Evolutionary conservation across 2,329 filamentous ascomycete species (phyloP), one percentile per base, ranked within the genome.

Genomic region (Dactylellina drechsleri): DNA sequence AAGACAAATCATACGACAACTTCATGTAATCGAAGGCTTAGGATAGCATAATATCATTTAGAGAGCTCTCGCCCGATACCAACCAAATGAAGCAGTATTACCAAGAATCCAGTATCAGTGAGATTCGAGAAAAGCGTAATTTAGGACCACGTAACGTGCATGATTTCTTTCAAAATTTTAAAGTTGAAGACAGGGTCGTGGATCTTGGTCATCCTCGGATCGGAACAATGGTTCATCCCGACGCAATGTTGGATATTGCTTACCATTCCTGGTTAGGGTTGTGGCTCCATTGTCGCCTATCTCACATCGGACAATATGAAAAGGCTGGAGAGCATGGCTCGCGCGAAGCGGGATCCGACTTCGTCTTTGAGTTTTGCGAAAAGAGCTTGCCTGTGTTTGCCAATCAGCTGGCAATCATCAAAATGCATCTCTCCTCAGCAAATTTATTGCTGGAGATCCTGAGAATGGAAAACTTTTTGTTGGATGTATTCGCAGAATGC

Each of bases 281-380:
- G 43, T 61, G 58, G 20, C 49, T 56, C 16, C 36, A 20, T 20
- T 12, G 54, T 70, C 57, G 66, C 66, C 57, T 70, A 70, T 62
- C 66, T 61, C 57, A 50, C 43, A 70, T 62, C 43, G 66, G 57
- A 49, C 15, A 52, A 54, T 20, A 10, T 61, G 56, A 56, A 68
- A 54, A 68, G 15, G 54, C 65, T 50, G 57, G 61, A 40, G 4
- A 23, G 23, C 23, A 23, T 36, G 10, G 31, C 31, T 36, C 31
- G 31, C 31, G 10, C 31, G 31, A 36, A 23, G 31, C 31, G 6
- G 10, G 31, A 36, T 36, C 31, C 31, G 10, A 36, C 31, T 7
- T 36, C 1, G 31, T 8, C 31, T 36, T 3, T 36, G 10, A 8
- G 10, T 36, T 36, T 36, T 36, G 31, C 10, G 31, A 10, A 7